These are phyloP conservation scores for Bathelium albidoporum DNA, from an alignment of 495 filamentous ascomycete species.

Conservation along the genomic window DNA sequence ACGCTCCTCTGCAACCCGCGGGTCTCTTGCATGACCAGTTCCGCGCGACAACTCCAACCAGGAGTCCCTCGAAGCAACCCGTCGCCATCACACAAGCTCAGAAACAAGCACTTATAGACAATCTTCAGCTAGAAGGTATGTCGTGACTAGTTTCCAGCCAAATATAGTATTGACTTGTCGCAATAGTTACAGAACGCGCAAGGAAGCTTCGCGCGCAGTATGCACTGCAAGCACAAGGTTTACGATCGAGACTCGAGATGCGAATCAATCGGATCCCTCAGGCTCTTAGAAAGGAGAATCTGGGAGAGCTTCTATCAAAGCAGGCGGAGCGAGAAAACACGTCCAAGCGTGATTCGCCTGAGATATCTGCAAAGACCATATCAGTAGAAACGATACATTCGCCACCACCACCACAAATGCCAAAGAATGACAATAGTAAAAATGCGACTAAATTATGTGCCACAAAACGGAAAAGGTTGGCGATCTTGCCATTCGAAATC, in stretches of 20 bases:
- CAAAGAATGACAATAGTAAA: slow-evolving; percentile 14
- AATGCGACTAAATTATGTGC: slow-evolving; percentile 18
- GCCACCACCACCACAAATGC: neutral
- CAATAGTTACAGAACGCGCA: slow-evolving; percentile 76
- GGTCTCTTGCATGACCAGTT: slow-evolving; percentile 24
- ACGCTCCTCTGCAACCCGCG: neutral
- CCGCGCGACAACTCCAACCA: slow-evolving; percentile 36
- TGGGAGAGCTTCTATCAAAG: slow-evolving; percentile 68
- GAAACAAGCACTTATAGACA: slow-evolving; percentile 85
- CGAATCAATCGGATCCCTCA: slow-evolving; percentile 87
- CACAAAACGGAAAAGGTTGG: slow-evolving; percentile 34
- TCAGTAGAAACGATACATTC: neutral
- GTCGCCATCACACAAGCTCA: slow-evolving; percentile 57
- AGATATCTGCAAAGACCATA: slow-evolving; percentile 4
- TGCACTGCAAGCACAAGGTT: slow-evolving; percentile 71
- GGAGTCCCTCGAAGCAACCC: slow-evolving; percentile 52
- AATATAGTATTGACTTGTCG: neutral
- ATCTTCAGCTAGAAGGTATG: slow-evolving; percentile 86
- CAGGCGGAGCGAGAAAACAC: slow-evolving; percentile 31
- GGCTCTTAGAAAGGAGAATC: slow-evolving; percentile 65
- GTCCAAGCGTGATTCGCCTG: slow-evolving; percentile 16
- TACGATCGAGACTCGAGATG: slow-evolving; percentile 81
- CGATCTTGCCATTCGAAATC: slow-evolving; percentile 31
- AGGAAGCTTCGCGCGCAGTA: slow-evolving; percentile 87
- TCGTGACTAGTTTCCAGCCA: slow-evolving; percentile 8